These are phyloP conservation scores for Venturia effusa DNA, from an alignment of 2,329 filamentous ascomycete species.

Conservation along the genomic window DNA sequence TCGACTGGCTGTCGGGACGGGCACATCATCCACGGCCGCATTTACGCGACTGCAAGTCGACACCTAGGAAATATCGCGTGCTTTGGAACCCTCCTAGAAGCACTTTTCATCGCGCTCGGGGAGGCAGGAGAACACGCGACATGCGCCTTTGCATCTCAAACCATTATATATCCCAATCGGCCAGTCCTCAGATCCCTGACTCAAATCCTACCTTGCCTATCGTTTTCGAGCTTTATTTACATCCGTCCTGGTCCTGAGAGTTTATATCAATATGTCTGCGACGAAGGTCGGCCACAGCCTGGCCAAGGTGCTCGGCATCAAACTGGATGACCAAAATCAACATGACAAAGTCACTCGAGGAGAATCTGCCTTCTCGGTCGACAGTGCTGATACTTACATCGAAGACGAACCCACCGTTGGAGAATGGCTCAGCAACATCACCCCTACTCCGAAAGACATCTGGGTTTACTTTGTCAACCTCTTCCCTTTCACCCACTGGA, in stretches of 20 bases:
- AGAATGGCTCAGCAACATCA: slow-evolving; percentile 59
- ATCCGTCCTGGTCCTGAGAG: neutral
- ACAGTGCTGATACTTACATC: slow-evolving; percentile 66
- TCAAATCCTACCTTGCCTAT: neutral
- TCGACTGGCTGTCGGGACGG: neutral
- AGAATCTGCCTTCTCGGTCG: slow-evolving; percentile 67
- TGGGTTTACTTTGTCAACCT: slow-evolving; percentile 55
- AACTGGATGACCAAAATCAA: slow-evolving; percentile 32
- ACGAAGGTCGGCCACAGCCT: slow-evolving; percentile 56
- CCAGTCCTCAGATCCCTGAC: neutral
- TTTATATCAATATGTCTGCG: neutral
- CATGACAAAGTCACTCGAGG: slow-evolving; percentile 58
- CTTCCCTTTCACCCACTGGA: slow-evolving; percentile 89
- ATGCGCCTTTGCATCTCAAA: neutral
- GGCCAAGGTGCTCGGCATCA: slow-evolving; percentile 74
- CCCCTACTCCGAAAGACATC: slow-evolving; percentile 48
- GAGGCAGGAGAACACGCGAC: neutral
- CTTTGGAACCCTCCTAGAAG: neutral
- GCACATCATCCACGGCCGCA: slow-evolving; percentile 6
- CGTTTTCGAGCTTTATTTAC: neutral
- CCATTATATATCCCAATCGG: neutral
- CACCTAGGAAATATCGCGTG: neutral
- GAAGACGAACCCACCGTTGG: slow-evolving; percentile 66
- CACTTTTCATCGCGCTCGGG: neutral
- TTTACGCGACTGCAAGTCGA: slow-evolving; percentile 4